Evolutionary conservation across 305 asterid species (phyloP).

Genomic region (Solanum hybrid): DNA sequence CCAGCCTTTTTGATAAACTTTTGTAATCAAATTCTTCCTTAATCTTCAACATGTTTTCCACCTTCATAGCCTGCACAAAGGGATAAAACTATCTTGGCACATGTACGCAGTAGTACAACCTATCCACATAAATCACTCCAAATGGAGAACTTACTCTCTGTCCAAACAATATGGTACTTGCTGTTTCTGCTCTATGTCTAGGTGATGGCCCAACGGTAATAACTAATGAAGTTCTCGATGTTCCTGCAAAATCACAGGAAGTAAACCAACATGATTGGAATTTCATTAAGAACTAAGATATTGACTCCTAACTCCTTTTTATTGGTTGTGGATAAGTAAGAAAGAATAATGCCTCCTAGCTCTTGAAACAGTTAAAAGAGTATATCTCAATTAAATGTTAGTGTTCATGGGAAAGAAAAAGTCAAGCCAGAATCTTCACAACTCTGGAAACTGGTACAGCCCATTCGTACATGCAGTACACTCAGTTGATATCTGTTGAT

Average conservation of each 20-base stretch:
- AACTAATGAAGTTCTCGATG: slow-evolving; percentile 93
- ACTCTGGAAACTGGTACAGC: slow-evolving; percentile 12
- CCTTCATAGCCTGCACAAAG: slow-evolving; percentile 91
- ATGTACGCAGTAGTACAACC: background rate
- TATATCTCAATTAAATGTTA: background rate
- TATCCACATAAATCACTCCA: background rate
- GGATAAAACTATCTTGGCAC: background rate
- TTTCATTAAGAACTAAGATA: background rate
- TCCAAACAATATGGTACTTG: slow-evolving; percentile 95
- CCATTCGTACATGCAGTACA: background rate
- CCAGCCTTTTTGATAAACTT: slow-evolving; percentile 82
- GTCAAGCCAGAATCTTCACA: background rate
- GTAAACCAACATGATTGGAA: slow-evolving; percentile 16
- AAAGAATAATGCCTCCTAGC: background rate
- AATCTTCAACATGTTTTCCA: slow-evolving; percentile 97
- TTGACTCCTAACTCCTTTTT: background rate
- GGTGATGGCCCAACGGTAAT: slow-evolving; percentile 99
- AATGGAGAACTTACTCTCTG: slow-evolving; percentile 72
- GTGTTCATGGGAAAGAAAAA: background rate
- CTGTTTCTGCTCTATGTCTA: slow-evolving; percentile 97
- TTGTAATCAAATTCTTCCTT: slow-evolving; percentile 96
- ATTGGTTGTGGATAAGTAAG: background rate
- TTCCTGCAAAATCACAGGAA: slow-evolving; percentile 53
- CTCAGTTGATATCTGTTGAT: background rate
- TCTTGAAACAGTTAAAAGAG: background rate